A percentile compares a stretch with the other conserved stretches of the same genome.
Evolutionary conservation across 2,329 filamentous ascomycete species (phyloP).

Genomic region (Verticillium zaregamsianum): DNA sequence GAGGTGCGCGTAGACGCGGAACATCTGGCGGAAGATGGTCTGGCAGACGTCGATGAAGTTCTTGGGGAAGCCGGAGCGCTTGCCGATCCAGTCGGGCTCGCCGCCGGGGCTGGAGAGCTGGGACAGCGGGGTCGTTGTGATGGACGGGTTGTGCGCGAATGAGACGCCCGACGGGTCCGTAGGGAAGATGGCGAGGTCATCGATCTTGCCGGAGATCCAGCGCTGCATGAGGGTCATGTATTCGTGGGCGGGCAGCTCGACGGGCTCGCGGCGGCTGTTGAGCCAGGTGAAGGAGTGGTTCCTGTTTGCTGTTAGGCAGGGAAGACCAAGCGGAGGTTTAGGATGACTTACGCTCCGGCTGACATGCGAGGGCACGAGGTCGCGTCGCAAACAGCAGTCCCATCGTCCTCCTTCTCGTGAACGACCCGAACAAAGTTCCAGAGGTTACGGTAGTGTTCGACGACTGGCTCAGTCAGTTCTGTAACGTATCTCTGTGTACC

Average conservation of each 20-base stretch:
- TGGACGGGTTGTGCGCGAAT: conserved; percentile 57
- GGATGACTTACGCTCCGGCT: conserved; percentile 72
- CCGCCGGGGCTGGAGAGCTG: conserved; percentile 56
- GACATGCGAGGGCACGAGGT: conserved; percentile 88
- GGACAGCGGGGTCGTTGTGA: conserved; percentile 56
- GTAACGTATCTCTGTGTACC: background rate
- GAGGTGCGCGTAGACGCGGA: conserved; percentile 94
- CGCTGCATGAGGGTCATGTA: conserved; percentile 96
- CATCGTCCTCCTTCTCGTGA: conserved; percentile 78
- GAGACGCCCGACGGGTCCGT: conserved; percentile 73
- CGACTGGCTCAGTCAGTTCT: conserved; percentile 51
- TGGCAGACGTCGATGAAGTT: conserved; percentile 89
- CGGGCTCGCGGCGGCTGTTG: conserved; percentile 79
- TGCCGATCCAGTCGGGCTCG: conserved; percentile 78
- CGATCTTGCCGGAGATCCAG: conserved; percentile 95
- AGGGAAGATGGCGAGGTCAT: conserved; percentile 85
- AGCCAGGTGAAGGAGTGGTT: conserved; percentile 97
- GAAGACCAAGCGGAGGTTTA: background rate
- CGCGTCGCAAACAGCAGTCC: conserved; percentile 76
- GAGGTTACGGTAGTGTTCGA: conserved; percentile 86
- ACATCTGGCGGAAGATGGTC: conserved; percentile 96
- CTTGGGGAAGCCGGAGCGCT: conserved; percentile 86
- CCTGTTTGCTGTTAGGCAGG: conserved; percentile 29
- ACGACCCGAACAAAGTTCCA: conserved; percentile 87
- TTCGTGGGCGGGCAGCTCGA: conserved; percentile 86